Evolutionary conservation across 345 rosid genomes (phyloP).

Genomic region (Corymbia maculata): DNA sequence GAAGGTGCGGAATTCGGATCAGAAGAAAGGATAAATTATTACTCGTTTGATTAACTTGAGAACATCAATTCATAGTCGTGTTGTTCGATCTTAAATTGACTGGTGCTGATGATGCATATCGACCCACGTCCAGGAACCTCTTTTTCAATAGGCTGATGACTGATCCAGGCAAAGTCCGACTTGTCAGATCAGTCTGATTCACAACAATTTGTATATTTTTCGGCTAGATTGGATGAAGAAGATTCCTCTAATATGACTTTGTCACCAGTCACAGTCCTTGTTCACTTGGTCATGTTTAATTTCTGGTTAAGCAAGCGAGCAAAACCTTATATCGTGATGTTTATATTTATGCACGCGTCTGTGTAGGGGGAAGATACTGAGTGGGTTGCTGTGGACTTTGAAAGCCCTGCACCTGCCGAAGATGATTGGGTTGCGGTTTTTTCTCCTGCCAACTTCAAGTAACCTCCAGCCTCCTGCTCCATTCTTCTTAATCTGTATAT

Average conservation of each 20-base stretch:
- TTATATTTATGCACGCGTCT: background rate
- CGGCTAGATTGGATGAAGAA: background rate
- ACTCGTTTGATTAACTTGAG: background rate
- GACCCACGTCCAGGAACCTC: background rate
- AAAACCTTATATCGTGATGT: background rate
- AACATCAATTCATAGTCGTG: background rate
- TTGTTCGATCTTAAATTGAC: background rate
- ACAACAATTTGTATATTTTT: background rate
- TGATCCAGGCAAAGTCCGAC: background rate
- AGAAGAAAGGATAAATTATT: background rate
- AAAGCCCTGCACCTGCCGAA: background rate
- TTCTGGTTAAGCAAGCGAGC: background rate
- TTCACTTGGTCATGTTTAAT: background rate
- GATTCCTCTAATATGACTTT: background rate
- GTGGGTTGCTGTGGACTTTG: conserved; percentile 5
- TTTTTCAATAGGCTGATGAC: background rate
- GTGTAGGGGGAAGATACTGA: conserved; percentile 1
- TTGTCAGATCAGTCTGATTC: background rate
- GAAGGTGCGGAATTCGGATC: background rate
- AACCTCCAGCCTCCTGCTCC: background rate
- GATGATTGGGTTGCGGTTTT: conserved; percentile 18
- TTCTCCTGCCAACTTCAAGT: conserved; percentile 18
- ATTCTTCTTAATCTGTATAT: background rate
- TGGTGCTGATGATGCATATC: background rate
- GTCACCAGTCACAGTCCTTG: background rate